These are phyloP conservation scores for Calonectria leucothoes DNA, from an alignment of 2,329 filamentous ascomycete species.

Conservation along the genomic window DNA sequence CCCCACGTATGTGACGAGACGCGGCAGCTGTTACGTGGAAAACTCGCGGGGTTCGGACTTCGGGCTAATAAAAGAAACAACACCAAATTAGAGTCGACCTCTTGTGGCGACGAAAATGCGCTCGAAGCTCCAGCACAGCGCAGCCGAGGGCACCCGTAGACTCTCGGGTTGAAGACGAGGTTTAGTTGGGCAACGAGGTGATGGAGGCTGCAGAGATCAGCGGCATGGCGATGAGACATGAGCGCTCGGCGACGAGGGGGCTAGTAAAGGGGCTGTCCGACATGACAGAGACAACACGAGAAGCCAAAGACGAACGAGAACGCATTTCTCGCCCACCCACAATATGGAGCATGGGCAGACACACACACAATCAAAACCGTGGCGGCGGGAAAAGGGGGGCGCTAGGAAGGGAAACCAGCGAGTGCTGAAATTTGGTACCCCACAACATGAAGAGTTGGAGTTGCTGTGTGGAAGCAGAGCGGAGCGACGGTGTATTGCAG, in stretches of 20 bases:
- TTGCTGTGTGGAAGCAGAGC: constrained; percentile 15
- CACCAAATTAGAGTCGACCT: background rate
- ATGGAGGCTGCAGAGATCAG: constrained; percentile 13
- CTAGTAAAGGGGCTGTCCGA: constrained; percentile 7
- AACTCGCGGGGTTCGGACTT: background rate
- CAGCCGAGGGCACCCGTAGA: background rate
- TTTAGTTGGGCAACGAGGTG: background rate
- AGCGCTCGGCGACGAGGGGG: constrained; percentile 1
- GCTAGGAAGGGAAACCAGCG: constrained; percentile 29
- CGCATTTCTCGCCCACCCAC: constrained; percentile 13
- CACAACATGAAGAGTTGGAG: constrained; percentile 39
- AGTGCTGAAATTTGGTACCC: constrained; percentile 40
- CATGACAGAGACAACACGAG: constrained; percentile 11
- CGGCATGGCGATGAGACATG: constrained; percentile 13
- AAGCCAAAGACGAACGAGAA: constrained; percentile 7
- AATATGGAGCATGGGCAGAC: constrained; percentile 30
- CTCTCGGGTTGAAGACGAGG: background rate
- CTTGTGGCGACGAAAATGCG: background rate
- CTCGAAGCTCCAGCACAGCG: background rate
- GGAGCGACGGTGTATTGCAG: background rate
- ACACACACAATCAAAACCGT: constrained; percentile 34
- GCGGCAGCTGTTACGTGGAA: background rate
- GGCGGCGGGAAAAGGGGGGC: constrained; percentile 38
- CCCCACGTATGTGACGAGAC: background rate
- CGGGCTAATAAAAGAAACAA: background rate